phyloP scores from a whole-genome alignment of 768 basidiomycete genomes.

The Boletus vinaceobasis region DNA sequence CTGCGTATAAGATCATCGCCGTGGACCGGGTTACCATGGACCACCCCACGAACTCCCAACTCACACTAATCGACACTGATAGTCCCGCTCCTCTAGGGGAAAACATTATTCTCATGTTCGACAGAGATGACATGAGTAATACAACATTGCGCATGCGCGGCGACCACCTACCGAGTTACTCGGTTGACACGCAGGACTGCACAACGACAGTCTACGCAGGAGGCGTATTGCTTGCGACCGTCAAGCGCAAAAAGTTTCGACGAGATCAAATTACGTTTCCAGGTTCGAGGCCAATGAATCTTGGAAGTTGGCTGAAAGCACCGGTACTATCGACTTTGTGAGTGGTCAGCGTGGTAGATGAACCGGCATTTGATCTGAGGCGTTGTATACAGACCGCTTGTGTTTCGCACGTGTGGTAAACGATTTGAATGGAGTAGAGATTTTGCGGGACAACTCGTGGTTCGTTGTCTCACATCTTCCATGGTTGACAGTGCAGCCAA shows the following conservation, averaged over 20 bases:
- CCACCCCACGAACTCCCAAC: slow-evolving; percentile 13
- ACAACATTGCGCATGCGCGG: slow-evolving; percentile 5
- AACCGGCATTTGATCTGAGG: not conserved
- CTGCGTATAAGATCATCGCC: not conserved
- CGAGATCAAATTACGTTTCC: slow-evolving; percentile 15
- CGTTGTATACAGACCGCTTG: slow-evolving; percentile 8
- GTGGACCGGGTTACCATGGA: not conserved
- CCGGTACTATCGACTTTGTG: slow-evolving; percentile 6
- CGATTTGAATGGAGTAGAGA: slow-evolving; percentile 13
- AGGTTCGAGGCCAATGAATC: slow-evolving; percentile 4
- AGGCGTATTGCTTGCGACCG: slow-evolving; percentile 6
- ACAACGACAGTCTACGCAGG: slow-evolving; percentile 7
- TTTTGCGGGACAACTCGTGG: slow-evolving; percentile 7
- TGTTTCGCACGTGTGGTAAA: slow-evolving; percentile 3
- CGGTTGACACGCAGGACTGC: slow-evolving; percentile 2
- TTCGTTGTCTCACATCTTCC: slow-evolving; percentile 2
- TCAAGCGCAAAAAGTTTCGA: slow-evolving; percentile 9
- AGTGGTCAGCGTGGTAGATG: not conserved
- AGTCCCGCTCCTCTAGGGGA: not conserved
- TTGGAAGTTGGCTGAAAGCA: slow-evolving; percentile 13
- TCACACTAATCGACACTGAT: slow-evolving; percentile 12
- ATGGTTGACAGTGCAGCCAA: not conserved
- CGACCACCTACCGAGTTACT: slow-evolving; percentile 5
- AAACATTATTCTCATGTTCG: slow-evolving; percentile 6
- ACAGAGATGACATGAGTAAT: slow-evolving; percentile 11